Conservation (phyloP, 768 basidiomycete species). For the Boletus insuetus region DNA sequence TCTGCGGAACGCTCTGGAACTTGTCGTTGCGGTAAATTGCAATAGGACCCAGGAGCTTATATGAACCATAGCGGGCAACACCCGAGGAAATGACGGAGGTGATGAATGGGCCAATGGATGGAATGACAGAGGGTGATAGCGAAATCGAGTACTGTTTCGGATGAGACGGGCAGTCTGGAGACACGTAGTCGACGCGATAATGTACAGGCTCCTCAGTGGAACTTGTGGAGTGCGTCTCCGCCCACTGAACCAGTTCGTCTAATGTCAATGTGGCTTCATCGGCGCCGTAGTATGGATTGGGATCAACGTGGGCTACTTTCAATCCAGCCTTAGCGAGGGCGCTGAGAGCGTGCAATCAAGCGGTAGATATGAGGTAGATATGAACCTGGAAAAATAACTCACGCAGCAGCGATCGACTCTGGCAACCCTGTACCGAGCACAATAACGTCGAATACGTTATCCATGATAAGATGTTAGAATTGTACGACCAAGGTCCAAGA, state of each 20-base stretch:
- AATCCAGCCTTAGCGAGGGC: slow-evolving; percentile 87
- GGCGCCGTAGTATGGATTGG: slow-evolving; percentile 81
- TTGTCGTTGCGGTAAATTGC: slow-evolving; percentile 52
- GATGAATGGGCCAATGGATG: slow-evolving; percentile 76
- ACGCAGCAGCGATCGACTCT: slow-evolving; percentile 89
- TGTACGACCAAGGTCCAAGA: no score
- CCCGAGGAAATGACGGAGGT: slow-evolving; percentile 76
- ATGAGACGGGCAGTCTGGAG: slow-evolving; percentile 44
- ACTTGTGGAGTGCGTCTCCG: slow-evolving; percentile 36
- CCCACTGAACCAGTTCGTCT: slow-evolving; percentile 77
- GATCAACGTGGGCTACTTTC: slow-evolving; percentile 85
- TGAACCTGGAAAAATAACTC: slow-evolving; percentile 33
- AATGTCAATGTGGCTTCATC: slow-evolving; percentile 78
- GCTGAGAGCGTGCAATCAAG: slow-evolving; percentile 38
- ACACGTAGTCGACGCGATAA: slow-evolving; percentile 39
- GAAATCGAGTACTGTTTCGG: slow-evolving; percentile 83
- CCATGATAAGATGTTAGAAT: slow-evolving; percentile 23
- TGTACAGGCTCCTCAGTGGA: slow-evolving; percentile 6
- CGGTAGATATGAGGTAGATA: slow-evolving; percentile 2
- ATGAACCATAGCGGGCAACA: slow-evolving; percentile 89
- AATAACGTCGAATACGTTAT: slow-evolving; percentile 58
- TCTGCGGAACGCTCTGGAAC: slow-evolving; percentile 73
- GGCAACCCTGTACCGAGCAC: slow-evolving; percentile 78
- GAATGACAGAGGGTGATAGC: slow-evolving; percentile 78
- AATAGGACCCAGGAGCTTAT: slow-evolving; percentile 74